Percentiles rank a stretch among this genome's conserved stretches.
These are phyloP conservation scores for Salix dunnii DNA, from an alignment of 345 rosid genomes.

Conservation along the genomic window DNA sequence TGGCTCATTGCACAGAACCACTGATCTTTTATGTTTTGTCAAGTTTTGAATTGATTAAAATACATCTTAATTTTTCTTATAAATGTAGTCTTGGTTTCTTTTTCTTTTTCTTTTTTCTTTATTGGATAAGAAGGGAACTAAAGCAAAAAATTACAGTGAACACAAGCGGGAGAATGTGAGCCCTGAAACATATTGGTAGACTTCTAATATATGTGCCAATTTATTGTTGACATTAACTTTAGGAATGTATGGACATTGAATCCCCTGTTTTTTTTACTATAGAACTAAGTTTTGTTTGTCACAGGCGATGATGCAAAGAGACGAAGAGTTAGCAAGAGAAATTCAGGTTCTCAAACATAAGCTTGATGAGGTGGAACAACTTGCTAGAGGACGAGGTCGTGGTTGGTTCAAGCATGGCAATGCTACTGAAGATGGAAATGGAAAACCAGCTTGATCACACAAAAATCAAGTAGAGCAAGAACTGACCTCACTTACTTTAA, in stretches of 20 bases:
- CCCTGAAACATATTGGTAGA: neutral
- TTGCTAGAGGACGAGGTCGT: slow-evolving; percentile 34
- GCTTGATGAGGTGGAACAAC: slow-evolving; percentile 43
- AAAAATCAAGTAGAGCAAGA: neutral
- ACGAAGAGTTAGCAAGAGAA: slow-evolving; percentile 46
- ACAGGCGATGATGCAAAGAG: slow-evolving; percentile 53
- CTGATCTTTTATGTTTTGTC: neutral
- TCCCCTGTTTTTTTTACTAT: neutral
- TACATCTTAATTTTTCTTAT: neutral
- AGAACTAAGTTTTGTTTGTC: neutral
- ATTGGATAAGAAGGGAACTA: too few relatives aligned
- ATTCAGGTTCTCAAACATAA: slow-evolving; percentile 38
- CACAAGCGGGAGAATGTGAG: too few relatives aligned
- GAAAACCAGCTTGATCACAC: slow-evolving; percentile 23
- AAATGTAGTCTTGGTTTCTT: neutral
- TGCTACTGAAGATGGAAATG: slow-evolving; percentile 18
- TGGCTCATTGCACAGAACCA: neutral
- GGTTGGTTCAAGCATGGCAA: slow-evolving; percentile 26
- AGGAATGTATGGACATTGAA: neutral
- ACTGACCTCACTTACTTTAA: neutral
- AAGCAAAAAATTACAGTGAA: too few relatives aligned
- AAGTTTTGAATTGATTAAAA: neutral
- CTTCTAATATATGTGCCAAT: neutral
- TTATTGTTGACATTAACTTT: neutral
- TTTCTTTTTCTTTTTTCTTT: too few relatives aligned